Evolutionary conservation across 768 basidiomycete species (phyloP).

Genomic region (Jaapia argillacea): DNA sequence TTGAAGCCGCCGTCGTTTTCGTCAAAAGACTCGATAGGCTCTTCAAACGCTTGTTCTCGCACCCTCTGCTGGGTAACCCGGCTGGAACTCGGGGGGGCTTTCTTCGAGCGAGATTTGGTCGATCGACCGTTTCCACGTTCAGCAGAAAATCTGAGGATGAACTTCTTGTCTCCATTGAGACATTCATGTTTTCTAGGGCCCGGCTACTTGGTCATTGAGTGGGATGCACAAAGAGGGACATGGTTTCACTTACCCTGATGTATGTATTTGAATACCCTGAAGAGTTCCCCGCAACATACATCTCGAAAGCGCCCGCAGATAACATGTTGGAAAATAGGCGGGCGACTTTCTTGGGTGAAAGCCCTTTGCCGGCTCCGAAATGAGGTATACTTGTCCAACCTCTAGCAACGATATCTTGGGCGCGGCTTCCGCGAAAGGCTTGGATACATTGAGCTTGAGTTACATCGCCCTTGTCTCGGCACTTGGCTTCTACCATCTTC

Average conservation of each 20-base stretch:
- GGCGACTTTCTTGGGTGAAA: conserved; percentile 48
- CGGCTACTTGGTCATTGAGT: conserved; percentile 16
- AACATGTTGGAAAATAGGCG: conserved; percentile 52
- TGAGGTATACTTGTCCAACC: conserved; percentile 34
- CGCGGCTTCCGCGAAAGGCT: conserved; percentile 58
- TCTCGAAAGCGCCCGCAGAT: conserved; percentile 38
- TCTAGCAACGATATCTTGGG: conserved; percentile 30
- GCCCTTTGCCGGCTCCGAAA: conserved; percentile 44
- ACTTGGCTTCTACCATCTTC: conserved; percentile 40
- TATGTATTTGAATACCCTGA: conserved; percentile 44
- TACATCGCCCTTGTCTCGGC: conserved; percentile 34
- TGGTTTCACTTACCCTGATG: conserved; percentile 30
- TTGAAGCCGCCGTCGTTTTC: conserved; percentile 16
- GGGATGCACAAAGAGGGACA: neutral
- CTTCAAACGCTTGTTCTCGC: conserved; percentile 17
- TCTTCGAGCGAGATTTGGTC: conserved; percentile 3
- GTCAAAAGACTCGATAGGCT: conserved; percentile 24
- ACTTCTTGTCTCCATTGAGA: conserved; percentile 12
- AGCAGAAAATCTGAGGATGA: conserved; percentile 8
- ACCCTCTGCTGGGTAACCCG: conserved; percentile 13
- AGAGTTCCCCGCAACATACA: conserved; percentile 33
- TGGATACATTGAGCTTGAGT: conserved; percentile 51
- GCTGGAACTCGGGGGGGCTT: conserved; percentile 13
- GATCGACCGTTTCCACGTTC: neutral
- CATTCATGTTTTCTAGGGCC: conserved; percentile 23